phyloP scores from a whole-genome alignment of 345 rosid genomes.

The Geranium brycei region DNA sequence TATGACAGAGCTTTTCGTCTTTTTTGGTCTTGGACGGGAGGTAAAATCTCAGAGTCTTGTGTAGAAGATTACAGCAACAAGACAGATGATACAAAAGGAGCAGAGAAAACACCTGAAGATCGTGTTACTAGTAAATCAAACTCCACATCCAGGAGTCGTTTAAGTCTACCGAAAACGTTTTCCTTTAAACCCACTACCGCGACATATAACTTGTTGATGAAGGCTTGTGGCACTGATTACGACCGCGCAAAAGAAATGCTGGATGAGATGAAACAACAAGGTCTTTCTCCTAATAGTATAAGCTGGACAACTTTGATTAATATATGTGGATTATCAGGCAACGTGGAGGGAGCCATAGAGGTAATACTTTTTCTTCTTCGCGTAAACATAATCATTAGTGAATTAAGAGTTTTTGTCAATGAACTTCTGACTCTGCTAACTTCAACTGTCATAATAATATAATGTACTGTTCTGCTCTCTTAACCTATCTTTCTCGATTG shows the following conservation, averaged over 20 bases:
- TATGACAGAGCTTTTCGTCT: constrained; percentile 91
- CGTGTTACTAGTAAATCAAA: background rate
- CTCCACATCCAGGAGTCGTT: constrained; percentile 20
- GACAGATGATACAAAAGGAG: background rate
- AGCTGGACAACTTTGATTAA: constrained; percentile 85
- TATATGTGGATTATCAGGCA: constrained; percentile 60
- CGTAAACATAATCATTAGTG: background rate
- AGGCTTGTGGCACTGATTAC: constrained; percentile 73
- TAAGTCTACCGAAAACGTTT: constrained; percentile 31
- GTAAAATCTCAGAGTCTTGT: constrained; percentile 18
- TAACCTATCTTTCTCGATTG: constrained; percentile 11
- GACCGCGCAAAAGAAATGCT: constrained; percentile 54
- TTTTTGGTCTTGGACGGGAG: constrained; percentile 52
- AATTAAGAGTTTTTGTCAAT: background rate
- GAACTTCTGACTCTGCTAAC: no score
- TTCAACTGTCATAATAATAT: background rate
- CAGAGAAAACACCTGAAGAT: background rate
- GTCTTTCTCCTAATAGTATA: constrained; percentile 62
- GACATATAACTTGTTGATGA: constrained; percentile 68
- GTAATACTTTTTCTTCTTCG: constrained; percentile 22
- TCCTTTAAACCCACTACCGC: constrained; percentile 56
- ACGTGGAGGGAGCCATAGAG: constrained; percentile 62
- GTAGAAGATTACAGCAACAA: constrained; percentile 14
- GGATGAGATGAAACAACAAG: constrained; percentile 68
- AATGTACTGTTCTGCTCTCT: background rate